Conservation (phyloP, 1,284 basidiomycete species). For the Sparassis latifolia region DNA sequence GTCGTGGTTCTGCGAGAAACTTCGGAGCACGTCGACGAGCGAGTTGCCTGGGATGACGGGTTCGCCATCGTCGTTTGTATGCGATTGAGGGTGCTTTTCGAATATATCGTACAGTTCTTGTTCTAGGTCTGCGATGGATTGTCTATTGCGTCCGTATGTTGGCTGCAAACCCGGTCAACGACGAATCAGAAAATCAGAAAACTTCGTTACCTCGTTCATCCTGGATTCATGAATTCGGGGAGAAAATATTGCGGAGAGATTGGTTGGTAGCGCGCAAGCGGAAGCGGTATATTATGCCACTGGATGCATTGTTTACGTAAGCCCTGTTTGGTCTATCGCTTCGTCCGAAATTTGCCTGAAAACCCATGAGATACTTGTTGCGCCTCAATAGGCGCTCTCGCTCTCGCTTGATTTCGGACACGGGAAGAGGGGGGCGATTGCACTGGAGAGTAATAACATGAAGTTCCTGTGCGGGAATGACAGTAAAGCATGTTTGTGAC, state of each 20-base stretch:
- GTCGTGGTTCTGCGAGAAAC: slow-evolving; percentile 51
- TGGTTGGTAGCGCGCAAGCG: background rate
- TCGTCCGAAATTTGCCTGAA: background rate
- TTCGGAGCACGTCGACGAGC: slow-evolving; percentile 59
- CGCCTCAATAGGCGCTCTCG: too few relatives aligned
- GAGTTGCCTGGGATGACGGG: slow-evolving; percentile 58
- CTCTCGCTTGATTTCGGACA: too few relatives aligned
- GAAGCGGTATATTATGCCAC: background rate
- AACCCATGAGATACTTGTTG: too few relatives aligned
- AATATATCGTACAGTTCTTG: slow-evolving; percentile 61
- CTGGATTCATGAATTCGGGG: background rate
- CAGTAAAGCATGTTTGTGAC: too few relatives aligned
- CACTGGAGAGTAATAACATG: too few relatives aligned
- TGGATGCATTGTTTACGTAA: background rate
- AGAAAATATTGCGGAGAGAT: background rate
- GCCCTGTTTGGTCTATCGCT: background rate
- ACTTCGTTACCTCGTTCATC: background rate
- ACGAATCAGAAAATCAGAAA: background rate
- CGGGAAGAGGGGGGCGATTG: too few relatives aligned
- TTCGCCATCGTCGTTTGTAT: slow-evolving; percentile 47
- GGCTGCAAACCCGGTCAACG: background rate
- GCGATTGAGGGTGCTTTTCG: slow-evolving; percentile 50
- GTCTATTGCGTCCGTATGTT: slow-evolving; percentile 47
- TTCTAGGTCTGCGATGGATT: slow-evolving; percentile 64
- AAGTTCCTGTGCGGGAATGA: too few relatives aligned